phyloP scores from a whole-genome alignment of 257 asterid species.

The Cinchona pubescens region DNA sequence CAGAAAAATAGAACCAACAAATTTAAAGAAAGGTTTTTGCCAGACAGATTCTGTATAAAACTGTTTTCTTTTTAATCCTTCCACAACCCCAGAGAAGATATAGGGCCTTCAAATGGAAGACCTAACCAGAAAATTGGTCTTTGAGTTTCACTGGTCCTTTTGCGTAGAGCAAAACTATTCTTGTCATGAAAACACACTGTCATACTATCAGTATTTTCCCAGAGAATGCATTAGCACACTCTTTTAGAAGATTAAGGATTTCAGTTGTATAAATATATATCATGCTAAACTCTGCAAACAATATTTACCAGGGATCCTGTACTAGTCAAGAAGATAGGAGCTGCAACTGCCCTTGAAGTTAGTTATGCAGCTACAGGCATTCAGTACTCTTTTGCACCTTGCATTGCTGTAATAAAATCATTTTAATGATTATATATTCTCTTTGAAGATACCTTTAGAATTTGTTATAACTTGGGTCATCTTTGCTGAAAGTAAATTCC shows the following conservation, averaged over 20 bases:
- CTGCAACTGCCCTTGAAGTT: conserved; percentile 72
- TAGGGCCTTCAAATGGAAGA: background rate
- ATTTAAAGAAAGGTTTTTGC: background rate
- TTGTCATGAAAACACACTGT: background rate
- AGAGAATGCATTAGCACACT: background rate
- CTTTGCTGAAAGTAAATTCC: background rate
- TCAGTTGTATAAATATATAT: background rate
- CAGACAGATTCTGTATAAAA: background rate
- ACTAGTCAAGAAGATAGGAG: conserved; percentile 56
- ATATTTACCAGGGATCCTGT: conserved; percentile 43
- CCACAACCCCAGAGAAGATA: background rate
- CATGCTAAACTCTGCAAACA: conserved; percentile 8
- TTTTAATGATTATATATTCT: background rate
- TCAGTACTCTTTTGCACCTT: conserved; percentile 59
- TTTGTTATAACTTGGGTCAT: background rate
- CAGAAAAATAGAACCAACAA: background rate
- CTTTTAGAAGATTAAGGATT: background rate
- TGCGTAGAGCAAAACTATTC: background rate
- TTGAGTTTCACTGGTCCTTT: background rate
- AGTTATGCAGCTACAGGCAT: conserved; percentile 75
- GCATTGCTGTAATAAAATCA: conserved; percentile 49
- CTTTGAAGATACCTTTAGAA: background rate
- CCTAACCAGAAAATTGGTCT: background rate
- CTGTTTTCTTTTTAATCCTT: background rate
- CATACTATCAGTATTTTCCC: background rate